A percentile compares a stretch with the other conserved stretches of the same genome.
These are phyloP conservation scores for Lactarius tabidus DNA, from an alignment of 768 basidiomycete species.

Conservation along the genomic window DNA sequence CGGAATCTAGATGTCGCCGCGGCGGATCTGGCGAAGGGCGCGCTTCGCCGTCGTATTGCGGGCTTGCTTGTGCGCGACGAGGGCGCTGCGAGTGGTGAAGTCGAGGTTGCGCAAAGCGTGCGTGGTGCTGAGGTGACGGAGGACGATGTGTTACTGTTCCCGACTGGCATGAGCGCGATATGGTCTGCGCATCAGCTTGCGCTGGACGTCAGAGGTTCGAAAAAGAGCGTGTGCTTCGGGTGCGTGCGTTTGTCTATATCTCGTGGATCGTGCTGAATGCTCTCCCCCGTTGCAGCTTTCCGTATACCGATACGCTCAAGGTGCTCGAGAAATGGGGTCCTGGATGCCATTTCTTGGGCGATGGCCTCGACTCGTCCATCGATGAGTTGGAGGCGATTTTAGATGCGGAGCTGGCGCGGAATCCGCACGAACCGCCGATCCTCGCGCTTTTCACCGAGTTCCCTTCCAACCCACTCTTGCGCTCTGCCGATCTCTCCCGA, in stretches of 20 bases:
- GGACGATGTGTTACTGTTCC: conserved; percentile 83
- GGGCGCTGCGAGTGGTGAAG: conserved; percentile 40
- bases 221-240: conserved; percentile 95
- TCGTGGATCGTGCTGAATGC: too few relatives aligned
- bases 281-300: conserved; percentile 60
- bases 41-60: conserved; percentile 83
- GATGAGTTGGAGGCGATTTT: conserved; percentile 66
- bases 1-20: conserved; percentile 76
- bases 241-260: conserved; percentile 37
- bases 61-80: conserved; percentile 72
- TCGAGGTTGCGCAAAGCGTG: conserved; percentile 54
- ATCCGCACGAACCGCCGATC: conserved; percentile 53
- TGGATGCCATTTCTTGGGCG: conserved; percentile 84
- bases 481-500: conserved; percentile 72
- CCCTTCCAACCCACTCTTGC: conserved; percentile 90
- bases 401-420: conserved; percentile 37
- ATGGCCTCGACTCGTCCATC: conserved; percentile 72
- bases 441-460: conserved; percentile 89
- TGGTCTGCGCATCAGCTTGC: conserved; percentile 84
- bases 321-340: conserved; percentile 95
- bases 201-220: conserved; percentile 46
- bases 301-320: conserved; percentile 94
- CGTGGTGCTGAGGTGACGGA: conserved; percentile 73
- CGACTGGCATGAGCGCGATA: conserved; percentile 91
- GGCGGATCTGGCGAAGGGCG: conserved; percentile 78